Evolutionary conservation across 257 asterid species (phyloP).

Genomic region (Coffea canephora): DNA sequence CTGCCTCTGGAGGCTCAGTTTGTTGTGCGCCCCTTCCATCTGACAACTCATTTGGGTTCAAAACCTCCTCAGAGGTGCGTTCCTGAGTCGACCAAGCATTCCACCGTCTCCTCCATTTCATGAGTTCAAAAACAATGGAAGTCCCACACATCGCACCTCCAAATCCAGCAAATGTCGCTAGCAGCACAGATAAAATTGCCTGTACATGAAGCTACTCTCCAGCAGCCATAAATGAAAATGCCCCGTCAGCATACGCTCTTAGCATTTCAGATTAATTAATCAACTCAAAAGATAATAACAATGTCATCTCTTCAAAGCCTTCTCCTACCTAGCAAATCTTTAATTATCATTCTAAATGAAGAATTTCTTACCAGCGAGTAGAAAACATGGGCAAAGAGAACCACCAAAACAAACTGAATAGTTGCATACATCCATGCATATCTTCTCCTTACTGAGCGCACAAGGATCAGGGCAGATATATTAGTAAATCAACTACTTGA

Average conservation of each 20-base stretch:
- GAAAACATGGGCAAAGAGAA: constrained; percentile 73
- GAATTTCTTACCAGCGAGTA: constrained; percentile 60
- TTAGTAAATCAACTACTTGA: constrained; percentile 3
- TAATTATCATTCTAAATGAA: not conserved
- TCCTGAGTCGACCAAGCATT: constrained; percentile 31
- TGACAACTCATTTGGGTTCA: constrained; percentile 35
- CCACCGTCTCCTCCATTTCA: constrained; percentile 59
- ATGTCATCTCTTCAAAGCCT: not conserved
- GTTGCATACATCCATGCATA: constrained; percentile 79
- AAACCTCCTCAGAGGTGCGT: constrained; percentile 27
- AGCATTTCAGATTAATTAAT: not conserved
- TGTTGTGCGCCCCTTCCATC: constrained; percentile 32
- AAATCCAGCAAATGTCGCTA: constrained; percentile 76
- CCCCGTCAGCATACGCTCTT: not conserved
- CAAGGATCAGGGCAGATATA: constrained; percentile 2
- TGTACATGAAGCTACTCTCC: constrained; percentile 54
- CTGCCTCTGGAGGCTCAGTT: constrained; percentile 29
- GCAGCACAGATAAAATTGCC: constrained; percentile 62
- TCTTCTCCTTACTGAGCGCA: constrained; percentile 51
- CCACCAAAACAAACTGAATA: constrained; percentile 64
- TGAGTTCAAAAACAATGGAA: constrained; percentile 53
- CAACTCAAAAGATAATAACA: not conserved
- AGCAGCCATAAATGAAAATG: not conserved
- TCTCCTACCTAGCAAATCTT: not conserved
- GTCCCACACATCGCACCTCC: constrained; percentile 85